Conservation (phyloP, 306 rosid species). For the Alnus rubra region DNA sequence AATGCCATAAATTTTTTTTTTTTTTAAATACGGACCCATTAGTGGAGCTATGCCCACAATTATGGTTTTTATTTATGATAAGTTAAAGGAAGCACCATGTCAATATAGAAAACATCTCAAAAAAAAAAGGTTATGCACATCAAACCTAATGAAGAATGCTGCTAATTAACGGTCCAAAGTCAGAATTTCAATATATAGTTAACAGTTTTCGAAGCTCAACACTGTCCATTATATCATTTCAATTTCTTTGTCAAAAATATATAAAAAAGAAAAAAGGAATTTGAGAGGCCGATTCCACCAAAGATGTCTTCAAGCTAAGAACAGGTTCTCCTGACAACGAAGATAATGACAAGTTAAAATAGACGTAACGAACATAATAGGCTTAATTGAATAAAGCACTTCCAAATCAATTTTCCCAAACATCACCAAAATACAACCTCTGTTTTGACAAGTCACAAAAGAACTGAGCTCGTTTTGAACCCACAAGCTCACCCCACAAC, state of each 20-base stretch:
- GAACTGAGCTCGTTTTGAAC: too few species aligned
- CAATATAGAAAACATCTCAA: not conserved
- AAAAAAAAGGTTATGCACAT: not conserved
- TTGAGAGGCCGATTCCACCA: constrained; percentile 59
- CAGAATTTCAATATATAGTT: not conserved
- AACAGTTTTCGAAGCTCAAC: not conserved
- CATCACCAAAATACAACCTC: too few species aligned
- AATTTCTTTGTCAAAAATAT: not conserved
- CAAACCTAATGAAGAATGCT: constrained; percentile 1
- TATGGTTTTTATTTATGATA: not conserved
- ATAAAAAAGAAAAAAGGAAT: constrained; percentile 47
- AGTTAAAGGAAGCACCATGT: not conserved
- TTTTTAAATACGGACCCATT: too few species aligned
- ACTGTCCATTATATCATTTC: not conserved
- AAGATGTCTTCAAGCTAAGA: constrained; percentile 61
- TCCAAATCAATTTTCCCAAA: not conserved
- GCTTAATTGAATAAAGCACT: not conserved
- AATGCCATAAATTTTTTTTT: too few species aligned
- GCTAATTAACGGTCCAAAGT: not conserved
- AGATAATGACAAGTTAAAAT: constrained; percentile 9
- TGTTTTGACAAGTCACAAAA: not conserved
- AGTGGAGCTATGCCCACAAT: too few species aligned
- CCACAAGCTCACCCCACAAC: too few species aligned
- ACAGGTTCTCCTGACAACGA: constrained; percentile 62
- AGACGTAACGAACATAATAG: not conserved